Conservation (phyloP, 2,329 filamentous ascomycete species). For the Aureobasidium sp. region DNA sequence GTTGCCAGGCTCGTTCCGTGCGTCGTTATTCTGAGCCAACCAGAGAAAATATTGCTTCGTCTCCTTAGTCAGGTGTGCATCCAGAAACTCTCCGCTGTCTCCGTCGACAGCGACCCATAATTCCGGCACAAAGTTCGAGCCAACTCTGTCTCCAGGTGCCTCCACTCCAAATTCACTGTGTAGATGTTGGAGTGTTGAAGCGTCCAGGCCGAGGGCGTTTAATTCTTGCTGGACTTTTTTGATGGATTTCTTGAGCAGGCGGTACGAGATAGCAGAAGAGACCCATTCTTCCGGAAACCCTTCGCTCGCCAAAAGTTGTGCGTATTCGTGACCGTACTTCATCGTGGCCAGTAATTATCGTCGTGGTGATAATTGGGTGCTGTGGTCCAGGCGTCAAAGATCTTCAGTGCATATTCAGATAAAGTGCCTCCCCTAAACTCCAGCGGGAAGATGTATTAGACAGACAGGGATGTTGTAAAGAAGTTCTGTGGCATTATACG, state of each 20-base stretch:
- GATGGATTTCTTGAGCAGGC: slow-evolving; percentile 80
- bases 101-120: slow-evolving; percentile 62
- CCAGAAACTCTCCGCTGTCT: slow-evolving; percentile 56
- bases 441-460: too few species aligned
- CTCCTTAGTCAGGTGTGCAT: slow-evolving; percentile 57
- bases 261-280: slow-evolving; percentile 71
- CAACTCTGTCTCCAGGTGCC: slow-evolving; percentile 11
- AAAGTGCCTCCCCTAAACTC: too few species aligned
- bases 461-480: too few species aligned
- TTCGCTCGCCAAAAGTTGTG: slow-evolving; percentile 59
- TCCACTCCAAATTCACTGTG: slow-evolving; percentile 35
- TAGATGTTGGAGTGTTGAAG: slow-evolving; percentile 59
- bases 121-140: slow-evolving; percentile 49
- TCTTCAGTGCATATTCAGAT: slow-evolving; percentile 2
- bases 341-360: slow-evolving; percentile 37
- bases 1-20: background rate
- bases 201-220: slow-evolving; percentile 60
- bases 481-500: too few species aligned
- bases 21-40: slow-evolving; percentile 16
- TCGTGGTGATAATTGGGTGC: background rate
- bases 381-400: background rate
- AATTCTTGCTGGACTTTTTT: slow-evolving; percentile 71
- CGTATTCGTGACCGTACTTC: slow-evolving; percentile 82
- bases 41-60: slow-evolving; percentile 57
- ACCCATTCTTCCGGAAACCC: slow-evolving; percentile 67